Conservation (phyloP, 768 basidiomycete genomes). For the Hygrocybe coccinea region DNA sequence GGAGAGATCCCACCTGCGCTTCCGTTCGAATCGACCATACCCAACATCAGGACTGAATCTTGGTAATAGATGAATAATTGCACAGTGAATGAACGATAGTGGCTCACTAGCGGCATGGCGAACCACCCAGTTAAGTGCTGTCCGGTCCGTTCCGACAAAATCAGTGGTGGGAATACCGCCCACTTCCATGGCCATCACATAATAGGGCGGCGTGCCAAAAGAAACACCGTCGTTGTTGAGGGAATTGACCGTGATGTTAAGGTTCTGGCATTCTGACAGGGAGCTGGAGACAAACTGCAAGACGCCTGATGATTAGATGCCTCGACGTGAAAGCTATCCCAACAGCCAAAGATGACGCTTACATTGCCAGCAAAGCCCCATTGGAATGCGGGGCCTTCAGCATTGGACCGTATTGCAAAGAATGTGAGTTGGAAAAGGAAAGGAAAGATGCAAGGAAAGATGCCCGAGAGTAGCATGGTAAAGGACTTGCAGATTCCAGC, state of each 20-base stretch:
- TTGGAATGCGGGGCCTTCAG: conserved; percentile 23
- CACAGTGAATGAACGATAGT: neutral
- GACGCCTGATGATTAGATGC: neutral
- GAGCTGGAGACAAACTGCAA: conserved; percentile 8
- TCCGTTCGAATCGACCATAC: conserved; percentile 41
- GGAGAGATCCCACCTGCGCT: conserved; percentile 39
- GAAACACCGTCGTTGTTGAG: conserved; percentile 9
- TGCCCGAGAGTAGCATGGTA: neutral
- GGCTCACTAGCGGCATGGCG: conserved; percentile 38
- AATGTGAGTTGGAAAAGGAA: conserved; percentile 23
- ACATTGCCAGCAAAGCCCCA: conserved; percentile 32
- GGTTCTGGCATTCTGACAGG: conserved; percentile 25
- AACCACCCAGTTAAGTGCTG: conserved; percentile 39
- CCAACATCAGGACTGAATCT: conserved; percentile 44
- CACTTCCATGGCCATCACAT: conserved; percentile 40
- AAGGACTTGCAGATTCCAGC: neutral
- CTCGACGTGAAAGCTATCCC: neutral
- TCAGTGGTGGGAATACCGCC: conserved; percentile 33
- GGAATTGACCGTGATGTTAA: conserved; percentile 26
- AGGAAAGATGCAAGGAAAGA: neutral
- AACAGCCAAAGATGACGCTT: conserved; percentile 5
- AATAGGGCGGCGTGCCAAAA: conserved; percentile 33
- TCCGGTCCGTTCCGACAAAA: conserved; percentile 34
- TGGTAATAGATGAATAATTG: neutral
- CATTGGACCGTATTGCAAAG: conserved; percentile 16